These are phyloP conservation scores for Tuber melanosporum DNA, from an alignment of 495 filamentous ascomycete genomes.

Conservation along the genomic window DNA sequence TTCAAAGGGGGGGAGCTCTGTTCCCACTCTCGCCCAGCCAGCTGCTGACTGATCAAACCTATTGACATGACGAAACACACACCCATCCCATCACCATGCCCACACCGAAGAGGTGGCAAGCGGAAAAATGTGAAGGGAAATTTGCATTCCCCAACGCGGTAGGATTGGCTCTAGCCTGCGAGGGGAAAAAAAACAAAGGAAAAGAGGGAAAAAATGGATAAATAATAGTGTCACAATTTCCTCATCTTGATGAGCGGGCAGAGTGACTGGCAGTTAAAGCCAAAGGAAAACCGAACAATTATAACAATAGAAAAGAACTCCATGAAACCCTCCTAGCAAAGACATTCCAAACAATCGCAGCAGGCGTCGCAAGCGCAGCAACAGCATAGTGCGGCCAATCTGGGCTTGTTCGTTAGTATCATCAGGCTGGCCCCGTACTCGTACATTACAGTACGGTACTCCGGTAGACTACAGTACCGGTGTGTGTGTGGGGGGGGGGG, in stretches of 20 bases:
- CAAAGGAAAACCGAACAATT: not conserved
- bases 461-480: not conserved
- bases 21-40: not conserved
- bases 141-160: not conserved
- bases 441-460: too few relatives aligned
- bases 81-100: not conserved
- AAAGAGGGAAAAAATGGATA: not conserved
- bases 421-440: not conserved
- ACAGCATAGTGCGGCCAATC: conserved; percentile 37
- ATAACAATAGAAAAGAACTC: conserved; percentile 15
- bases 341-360: conserved; percentile 37
- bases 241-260: not conserved
- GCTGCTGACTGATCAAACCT: not conserved
- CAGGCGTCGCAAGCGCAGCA: conserved; percentile 38
- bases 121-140: not conserved
- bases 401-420: conserved; percentile 15
- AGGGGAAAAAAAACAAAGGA: conserved; percentile 5
- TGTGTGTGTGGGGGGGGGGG: not conserved
- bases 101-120: not conserved
- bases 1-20: not conserved
- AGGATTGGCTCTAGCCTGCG: not conserved
- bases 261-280: not conserved
- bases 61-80: not conserved
- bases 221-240: not conserved
- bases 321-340: conserved; percentile 26